A percentile compares a stretch with the other conserved stretches of the same genome.
phyloP scores from a whole-genome alignment of 306 rosid species.

The Abrus precatorius region DNA sequence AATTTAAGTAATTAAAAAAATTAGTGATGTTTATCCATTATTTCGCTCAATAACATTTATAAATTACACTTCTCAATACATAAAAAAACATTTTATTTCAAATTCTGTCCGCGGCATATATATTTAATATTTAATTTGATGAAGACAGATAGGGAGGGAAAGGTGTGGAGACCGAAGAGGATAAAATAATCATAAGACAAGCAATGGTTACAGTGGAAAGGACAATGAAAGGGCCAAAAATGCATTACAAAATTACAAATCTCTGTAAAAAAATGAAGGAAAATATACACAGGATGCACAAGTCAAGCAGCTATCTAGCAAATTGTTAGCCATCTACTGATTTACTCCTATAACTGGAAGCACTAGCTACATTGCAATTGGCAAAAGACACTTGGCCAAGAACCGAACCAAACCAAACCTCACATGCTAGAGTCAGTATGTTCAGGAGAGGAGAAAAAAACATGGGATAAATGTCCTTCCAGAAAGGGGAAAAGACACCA shows the following conservation, averaged over 20 bases:
- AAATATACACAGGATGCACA: conserved; percentile 65
- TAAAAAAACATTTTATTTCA: not conserved
- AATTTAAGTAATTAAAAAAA: not conserved
- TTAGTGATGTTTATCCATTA: not conserved
- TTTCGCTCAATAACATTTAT: not conserved
- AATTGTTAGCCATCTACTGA: conserved; percentile 69
- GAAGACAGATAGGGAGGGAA: not conserved
- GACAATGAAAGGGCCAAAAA: conserved; percentile 53
- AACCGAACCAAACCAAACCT: conserved; percentile 49
- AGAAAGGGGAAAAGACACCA: conserved; percentile 43
- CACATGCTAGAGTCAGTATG: conserved; percentile 54
- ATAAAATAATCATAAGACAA: conserved; percentile 22
- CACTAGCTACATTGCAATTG: conserved; percentile 36
- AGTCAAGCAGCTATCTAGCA: conserved; percentile 51
- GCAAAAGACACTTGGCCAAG: conserved; percentile 44
- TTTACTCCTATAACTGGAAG: conserved; percentile 55
- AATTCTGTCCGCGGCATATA: not conserved
- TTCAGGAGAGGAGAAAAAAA: conserved; percentile 31
- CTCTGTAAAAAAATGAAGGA: conserved; percentile 41
- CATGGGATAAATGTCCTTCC: conserved; percentile 36
- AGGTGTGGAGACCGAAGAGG: not conserved
- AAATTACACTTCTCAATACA: not conserved
- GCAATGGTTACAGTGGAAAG: conserved; percentile 32
- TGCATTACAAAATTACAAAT: conserved; percentile 59
- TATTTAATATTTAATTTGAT: not conserved